Base-by-base conservation (phyloP, 306 rosid genomes). In the Elaeagnus macrophylla region DNA sequence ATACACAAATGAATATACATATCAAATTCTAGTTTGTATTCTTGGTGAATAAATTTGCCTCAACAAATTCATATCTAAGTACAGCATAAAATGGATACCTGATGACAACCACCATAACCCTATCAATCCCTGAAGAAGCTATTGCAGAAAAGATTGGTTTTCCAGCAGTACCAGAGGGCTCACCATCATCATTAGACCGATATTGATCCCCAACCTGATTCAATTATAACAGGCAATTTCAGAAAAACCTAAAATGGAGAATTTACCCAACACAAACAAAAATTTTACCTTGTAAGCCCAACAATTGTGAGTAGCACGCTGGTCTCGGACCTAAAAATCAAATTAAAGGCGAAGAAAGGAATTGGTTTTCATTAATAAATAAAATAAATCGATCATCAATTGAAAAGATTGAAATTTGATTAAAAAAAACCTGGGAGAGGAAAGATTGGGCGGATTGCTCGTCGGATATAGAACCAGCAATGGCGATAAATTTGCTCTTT, bases 101-200 rank as follows among this genome's bases (percentile, higher is more conserved):
- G 78, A 83, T 83, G 67, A 90, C 95, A 16, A 86, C 95, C 69
- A 90, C 97, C 97, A 90, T 81, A 60, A 90, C 84, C 82, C 86
- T 86, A 65, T 90, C 95, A 64, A 90, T 76, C 51, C 95, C 94
- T 14, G 97, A 86, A 64, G 95, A 79, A 60, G 56, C 78, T 67
- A 90, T 81, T 19, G 95, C 94, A 62, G 97, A 73, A 41, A 71
- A 77, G 32, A 90, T 90, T 15, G 95, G 97, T 69, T 90, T 90
- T 56, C 97, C 95, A 17, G 95, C 95, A 6, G 95, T 90, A 54
- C 97, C 94, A 14, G 95, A 90, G 8, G 91, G 91, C 58, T 90
- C 97, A 39, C 95, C 91, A 11, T 90, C 97, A 72, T 90, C 97
- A 78, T 83, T 90, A 59, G 95, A 86, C 62, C 94, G 81, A 49